These are phyloP conservation scores for Salix suchowensis DNA, from an alignment of 345 rosid species.

Conservation along the genomic window DNA sequence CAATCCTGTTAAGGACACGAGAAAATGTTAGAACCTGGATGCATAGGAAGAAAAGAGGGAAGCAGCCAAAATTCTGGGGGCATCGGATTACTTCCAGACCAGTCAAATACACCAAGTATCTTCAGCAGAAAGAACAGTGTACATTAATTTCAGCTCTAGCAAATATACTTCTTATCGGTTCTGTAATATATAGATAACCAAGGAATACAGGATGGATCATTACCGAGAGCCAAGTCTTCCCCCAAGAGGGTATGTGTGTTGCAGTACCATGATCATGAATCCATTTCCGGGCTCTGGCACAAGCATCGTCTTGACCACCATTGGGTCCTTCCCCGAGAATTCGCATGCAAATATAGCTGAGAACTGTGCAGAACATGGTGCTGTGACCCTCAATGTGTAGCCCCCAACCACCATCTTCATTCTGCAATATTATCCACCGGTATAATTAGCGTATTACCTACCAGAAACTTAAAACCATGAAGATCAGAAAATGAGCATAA, in stretches of 20 bases:
- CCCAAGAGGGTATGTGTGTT: constrained; percentile 27
- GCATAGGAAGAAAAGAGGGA: constrained; percentile 1
- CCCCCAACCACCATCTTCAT: constrained; percentile 30
- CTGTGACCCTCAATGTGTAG: constrained; percentile 24
- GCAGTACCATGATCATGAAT: constrained; percentile 22
- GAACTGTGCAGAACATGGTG: constrained; percentile 25
- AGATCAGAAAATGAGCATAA: background rate
- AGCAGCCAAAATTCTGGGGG: constrained; percentile 4
- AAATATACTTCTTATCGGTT: too few relatives aligned
- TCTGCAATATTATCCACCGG: background rate
- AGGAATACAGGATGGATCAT: too few relatives aligned
- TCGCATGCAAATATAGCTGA: constrained; percentile 21
- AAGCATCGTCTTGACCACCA: constrained; percentile 16
- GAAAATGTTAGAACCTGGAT: constrained; percentile 2
- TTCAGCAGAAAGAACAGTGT: background rate
- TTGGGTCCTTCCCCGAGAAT: constrained; percentile 17
- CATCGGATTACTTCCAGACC: constrained; percentile 8
- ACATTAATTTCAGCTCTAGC: too few relatives aligned
- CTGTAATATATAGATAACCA: too few relatives aligned
- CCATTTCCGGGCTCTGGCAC: constrained; percentile 22
- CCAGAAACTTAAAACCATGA: background rate
- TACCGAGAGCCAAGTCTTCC: constrained; percentile 30
- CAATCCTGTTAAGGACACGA: background rate
- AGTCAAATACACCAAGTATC: constrained; percentile 10
- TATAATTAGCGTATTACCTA: background rate